Evolutionary conservation across 2,329 filamentous ascomycete genomes (phyloP).

Genomic region (Penicillium concentricum): DNA sequence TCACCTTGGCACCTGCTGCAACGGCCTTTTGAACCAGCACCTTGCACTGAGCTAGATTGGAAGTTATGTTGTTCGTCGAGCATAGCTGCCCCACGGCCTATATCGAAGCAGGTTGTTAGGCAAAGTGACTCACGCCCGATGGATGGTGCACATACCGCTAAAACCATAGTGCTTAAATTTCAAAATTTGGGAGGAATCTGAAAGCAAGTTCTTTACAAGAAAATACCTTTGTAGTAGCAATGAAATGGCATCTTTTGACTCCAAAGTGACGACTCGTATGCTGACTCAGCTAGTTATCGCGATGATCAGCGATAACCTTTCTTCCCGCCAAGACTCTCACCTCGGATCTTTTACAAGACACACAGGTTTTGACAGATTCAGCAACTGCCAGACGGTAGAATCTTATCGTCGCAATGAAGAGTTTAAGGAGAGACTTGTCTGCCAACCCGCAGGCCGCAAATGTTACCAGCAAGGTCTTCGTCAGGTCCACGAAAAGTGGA

Average conservation of each 20-base stretch:
- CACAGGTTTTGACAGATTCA: conserved; percentile 4
- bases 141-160: conserved; percentile 25
- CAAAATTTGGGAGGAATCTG: neutral
- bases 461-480: conserved; percentile 93
- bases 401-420: conserved; percentile 53
- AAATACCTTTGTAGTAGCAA: neutral
- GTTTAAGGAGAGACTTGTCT: conserved; percentile 57
- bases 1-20: conserved; percentile 72
- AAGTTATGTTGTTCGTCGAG: conserved; percentile 72
- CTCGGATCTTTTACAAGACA: conserved; percentile 7
- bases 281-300: conserved; percentile 24
- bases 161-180: conserved; percentile 22
- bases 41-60: conserved; percentile 79
- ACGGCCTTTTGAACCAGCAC: conserved; percentile 70
- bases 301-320: conserved; percentile 23
- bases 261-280: conserved; percentile 7
- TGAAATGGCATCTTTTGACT: conserved; percentile 1
- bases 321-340: conserved; percentile 22
- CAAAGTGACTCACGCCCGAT: neutral
- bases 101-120: conserved; percentile 13
- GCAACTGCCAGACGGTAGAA: conserved; percentile 13
- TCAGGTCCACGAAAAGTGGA: conserved; percentile 89
- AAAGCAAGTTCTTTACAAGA: neutral
- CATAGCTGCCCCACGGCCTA: conserved; percentile 89
- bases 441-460: conserved; percentile 62